Evolutionary conservation across 176 grass and related monocot genomes (phyloP).

Genomic region (Poa annua): DNA sequence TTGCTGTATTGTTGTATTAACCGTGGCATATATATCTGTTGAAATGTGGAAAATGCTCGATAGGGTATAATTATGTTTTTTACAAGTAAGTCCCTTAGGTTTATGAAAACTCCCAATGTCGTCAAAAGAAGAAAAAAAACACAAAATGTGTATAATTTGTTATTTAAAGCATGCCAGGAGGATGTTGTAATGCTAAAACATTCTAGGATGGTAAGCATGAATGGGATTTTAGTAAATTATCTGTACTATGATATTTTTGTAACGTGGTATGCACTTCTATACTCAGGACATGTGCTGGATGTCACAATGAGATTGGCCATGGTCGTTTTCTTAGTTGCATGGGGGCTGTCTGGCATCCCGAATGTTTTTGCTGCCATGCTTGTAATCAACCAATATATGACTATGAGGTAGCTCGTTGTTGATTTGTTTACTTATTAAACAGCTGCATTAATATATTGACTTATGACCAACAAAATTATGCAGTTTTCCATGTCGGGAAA

Average conservation of each 20-base stretch:
- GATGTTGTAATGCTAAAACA: neutral
- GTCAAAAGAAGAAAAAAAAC: slow-evolving; percentile 29
- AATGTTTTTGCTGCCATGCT: slow-evolving; percentile 88
- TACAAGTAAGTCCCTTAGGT: slow-evolving; percentile 7
- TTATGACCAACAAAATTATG: slow-evolving; percentile 28
- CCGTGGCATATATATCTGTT: slow-evolving; percentile 20
- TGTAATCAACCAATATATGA: slow-evolving; percentile 89
- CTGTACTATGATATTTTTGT: neutral
- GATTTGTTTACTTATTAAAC: slow-evolving; percentile 17
- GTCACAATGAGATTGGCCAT: slow-evolving; percentile 79
- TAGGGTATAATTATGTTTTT: slow-evolving; percentile 13
- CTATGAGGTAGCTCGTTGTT: slow-evolving; percentile 64
- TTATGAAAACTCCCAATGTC: slow-evolving; percentile 7
- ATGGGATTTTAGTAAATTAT: neutral
- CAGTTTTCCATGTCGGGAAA: slow-evolving; percentile 93
- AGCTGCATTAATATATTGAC: slow-evolving; percentile 30
- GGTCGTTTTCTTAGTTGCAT: slow-evolving; percentile 86
- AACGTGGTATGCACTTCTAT: slow-evolving; percentile 34
- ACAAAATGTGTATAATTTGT: slow-evolving; percentile 6
- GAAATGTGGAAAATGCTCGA: neutral
- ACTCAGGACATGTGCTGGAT: slow-evolving; percentile 78
- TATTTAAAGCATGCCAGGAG: neutral
- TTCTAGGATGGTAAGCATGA: slow-evolving; percentile 1
- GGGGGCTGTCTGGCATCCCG: slow-evolving; percentile 91
- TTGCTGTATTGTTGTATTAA: slow-evolving; percentile 10